Percentiles rank a stretch among this genome's conserved stretches.
Evolutionary conservation across 441 rosid genomes (phyloP).

Genomic region (Erodium chrysanthum): DNA sequence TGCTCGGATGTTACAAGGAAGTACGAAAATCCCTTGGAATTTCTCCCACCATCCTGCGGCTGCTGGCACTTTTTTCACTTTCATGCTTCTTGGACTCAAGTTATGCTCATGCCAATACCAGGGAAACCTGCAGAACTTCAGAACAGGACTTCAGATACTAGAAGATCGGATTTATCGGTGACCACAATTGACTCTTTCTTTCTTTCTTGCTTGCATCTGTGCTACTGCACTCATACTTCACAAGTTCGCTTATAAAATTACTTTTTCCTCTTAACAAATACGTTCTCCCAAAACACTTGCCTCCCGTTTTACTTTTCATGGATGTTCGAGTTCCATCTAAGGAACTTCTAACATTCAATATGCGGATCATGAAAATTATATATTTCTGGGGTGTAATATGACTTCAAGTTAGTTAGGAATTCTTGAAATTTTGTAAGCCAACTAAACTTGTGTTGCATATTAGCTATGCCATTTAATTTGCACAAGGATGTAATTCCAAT

Average conservation of each 20-base stretch:
- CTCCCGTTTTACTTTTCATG: not conserved
- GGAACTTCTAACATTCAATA: not conserved
- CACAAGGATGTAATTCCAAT: conserved; percentile 6
- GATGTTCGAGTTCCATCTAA: not conserved
- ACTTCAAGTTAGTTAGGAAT: not conserved
- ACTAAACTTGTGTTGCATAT: not conserved
- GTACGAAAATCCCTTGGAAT: conserved; percentile 72
- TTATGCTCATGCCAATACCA: conserved; percentile 78
- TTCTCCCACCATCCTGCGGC: conserved; percentile 97
- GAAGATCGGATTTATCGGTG: conserved; percentile 93
- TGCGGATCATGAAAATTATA: not conserved
- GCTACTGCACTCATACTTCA: not conserved
- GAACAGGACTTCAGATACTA: conserved; percentile 75
- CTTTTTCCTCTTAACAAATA: not conserved
- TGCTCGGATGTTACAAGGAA: conserved; percentile 87
- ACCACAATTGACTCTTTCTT: conserved; percentile 16
- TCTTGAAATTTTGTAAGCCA: not conserved
- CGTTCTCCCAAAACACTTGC: not conserved
- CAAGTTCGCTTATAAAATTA: not conserved
- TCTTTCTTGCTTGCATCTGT: conserved; percentile 5
- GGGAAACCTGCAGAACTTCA: conserved; percentile 76
- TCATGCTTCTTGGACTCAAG: conserved; percentile 96
- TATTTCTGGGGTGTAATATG: not conserved
- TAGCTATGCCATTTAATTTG: conserved; percentile 9
- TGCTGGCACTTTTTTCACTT: conserved; percentile 84